Conservation (phyloP, 2,329 filamentous ascomycete species). For the Elsinoe perseae region DNA sequence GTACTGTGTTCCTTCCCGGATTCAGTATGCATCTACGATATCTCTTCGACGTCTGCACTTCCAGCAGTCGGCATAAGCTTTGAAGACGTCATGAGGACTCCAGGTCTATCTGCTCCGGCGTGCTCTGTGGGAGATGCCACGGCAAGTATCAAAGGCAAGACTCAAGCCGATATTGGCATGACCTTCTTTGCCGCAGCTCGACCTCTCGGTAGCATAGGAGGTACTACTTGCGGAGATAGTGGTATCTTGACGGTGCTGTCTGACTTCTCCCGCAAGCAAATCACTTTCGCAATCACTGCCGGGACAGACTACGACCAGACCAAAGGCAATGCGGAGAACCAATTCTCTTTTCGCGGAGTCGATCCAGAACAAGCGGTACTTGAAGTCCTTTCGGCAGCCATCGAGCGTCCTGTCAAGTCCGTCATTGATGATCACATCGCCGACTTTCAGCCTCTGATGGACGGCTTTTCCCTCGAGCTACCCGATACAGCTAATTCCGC, state of each 20-base stretch:
- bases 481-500: slow-evolving; percentile 40
- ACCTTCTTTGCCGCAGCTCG: slow-evolving; percentile 36
- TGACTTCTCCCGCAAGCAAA: slow-evolving; percentile 22
- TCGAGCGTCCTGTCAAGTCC: slow-evolving; percentile 27
- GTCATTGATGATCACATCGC: slow-evolving; percentile 33
- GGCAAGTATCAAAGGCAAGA: slow-evolving; percentile 32
- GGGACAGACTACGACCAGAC: slow-evolving; percentile 46
- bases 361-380: slow-evolving; percentile 39
- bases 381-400: slow-evolving; percentile 28
- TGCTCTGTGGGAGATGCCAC: slow-evolving; percentile 21
- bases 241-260: slow-evolving; percentile 28
- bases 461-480: slow-evolving; percentile 38
- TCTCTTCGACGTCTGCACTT: slow-evolving; percentile 29
- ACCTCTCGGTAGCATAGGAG: slow-evolving; percentile 21
- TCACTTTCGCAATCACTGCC: slow-evolving; percentile 37
- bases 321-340: slow-evolving; percentile 38
- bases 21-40: slow-evolving; percentile 35
- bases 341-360: slow-evolving; percentile 43
- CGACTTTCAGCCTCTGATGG: slow-evolving; percentile 37
- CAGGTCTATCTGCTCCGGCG: slow-evolving; percentile 18
- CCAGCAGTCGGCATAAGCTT: slow-evolving; percentile 37
- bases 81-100: slow-evolving; percentile 35
- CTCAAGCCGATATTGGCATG: slow-evolving; percentile 39
- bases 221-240: slow-evolving; percentile 20
- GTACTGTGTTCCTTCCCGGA: slow-evolving; percentile 42